These are phyloP conservation scores for Malassezia vespertilionis DNA, from an alignment of 1,284 basidiomycete species.

Conservation along the genomic window DNA sequence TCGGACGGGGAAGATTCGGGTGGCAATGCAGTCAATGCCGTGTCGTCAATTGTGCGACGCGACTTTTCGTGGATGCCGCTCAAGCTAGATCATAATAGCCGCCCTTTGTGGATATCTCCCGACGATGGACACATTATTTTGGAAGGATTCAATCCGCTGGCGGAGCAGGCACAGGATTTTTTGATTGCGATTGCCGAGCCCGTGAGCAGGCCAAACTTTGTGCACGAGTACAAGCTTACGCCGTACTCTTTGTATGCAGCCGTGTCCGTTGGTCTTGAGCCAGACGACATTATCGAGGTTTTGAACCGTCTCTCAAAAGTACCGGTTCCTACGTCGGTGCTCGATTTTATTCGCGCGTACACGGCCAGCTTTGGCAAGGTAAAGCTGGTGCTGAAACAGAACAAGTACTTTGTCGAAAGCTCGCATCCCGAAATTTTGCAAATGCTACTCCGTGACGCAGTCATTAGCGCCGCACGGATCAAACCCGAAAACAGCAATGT, in stretches of 20 bases:
- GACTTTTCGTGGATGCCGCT: conserved; percentile 42
- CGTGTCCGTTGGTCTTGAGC: conserved; percentile 93
- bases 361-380: conserved; percentile 46
- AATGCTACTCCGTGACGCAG: conserved; percentile 39
- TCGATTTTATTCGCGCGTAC: conserved; percentile 42
- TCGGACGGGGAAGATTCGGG: background rate
- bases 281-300: conserved; percentile 95
- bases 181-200: conserved; percentile 96
- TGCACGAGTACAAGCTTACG: conserved; percentile 98
- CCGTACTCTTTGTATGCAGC: conserved; percentile 96
- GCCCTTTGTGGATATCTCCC: conserved; percentile 45
- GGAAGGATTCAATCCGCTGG: conserved; percentile 59
- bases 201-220: conserved; percentile 91
- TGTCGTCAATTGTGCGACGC: conserved; percentile 18
- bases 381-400: conserved; percentile 47
- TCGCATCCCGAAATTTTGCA: conserved; percentile 42
- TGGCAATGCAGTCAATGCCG: background rate
- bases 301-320: conserved; percentile 48
- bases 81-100: conserved; percentile 39
- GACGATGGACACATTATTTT: conserved; percentile 45
- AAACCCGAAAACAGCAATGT: conserved; percentile 25
- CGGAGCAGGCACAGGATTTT: conserved; percentile 96
- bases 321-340: conserved; percentile 37
- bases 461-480: conserved; percentile 36
- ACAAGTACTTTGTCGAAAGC: conserved; percentile 47